Evolutionary conservation across 2,329 filamentous ascomycete genomes (phyloP), one percentile per base, ranked within the genome.

Genomic region (Neocucurbitaria cava): DNA sequence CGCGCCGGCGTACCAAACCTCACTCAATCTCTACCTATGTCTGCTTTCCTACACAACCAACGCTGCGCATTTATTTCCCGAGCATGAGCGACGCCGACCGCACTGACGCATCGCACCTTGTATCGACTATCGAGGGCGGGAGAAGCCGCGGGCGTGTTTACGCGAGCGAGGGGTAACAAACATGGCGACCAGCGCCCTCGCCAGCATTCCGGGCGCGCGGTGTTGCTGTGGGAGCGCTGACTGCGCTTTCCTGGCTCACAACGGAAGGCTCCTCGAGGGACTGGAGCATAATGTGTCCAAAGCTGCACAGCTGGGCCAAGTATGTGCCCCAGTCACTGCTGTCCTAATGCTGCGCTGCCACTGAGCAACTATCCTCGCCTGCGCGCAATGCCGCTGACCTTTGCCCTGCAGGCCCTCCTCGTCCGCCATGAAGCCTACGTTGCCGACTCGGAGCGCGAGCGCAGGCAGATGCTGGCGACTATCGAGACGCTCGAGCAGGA

Each of bases 371-470:
- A 52, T 56, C 52, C 58, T 56, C 42, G 52, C 33, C 58, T 64
- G 23, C 62, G 61, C 49, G 68, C 71, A 55, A 80, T 82, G 63
- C 83, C 83, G 79, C 89, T 96, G 78, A 96, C 87, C 48, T 90
- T 68, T 60, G 56, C 65, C 86, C 77, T 80, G 84, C 87, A 98
- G 95, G 92, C 92, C 56, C 83, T 99, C 52, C 86, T 99, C 38
- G 87, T 89, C 61, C 89, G 94, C 68, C 93, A 99, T 84, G 93
- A 98, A 81, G 87, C 90, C 55, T 97, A 96, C 77, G 94, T 97
- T 83, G 89, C 89, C 65, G 92, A 96, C 75, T 92, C 93, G 55
- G 92, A 96, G 80, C 87, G 87, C 65, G 92, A 97, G 74, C 90
- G 93, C 56, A 80, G 83, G 57, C 85, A 88, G 57, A 87, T 97